These are phyloP conservation scores for Wickerhamiella musiphila DNA, from an alignment of 805 yeast species.

Conservation along the genomic window DNA sequence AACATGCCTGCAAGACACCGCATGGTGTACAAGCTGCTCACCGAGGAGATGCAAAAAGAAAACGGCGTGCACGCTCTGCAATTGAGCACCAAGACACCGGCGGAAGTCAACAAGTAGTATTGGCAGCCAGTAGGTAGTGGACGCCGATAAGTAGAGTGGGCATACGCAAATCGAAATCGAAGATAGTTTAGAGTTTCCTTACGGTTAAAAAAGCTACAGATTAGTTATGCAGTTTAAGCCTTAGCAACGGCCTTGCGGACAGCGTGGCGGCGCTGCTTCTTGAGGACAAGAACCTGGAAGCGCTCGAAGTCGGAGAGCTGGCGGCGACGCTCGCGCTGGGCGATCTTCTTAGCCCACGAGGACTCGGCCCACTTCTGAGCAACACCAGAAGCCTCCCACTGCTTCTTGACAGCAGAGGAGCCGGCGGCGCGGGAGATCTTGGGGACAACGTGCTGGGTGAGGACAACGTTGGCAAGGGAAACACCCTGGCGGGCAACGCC, in stretches of 20 bases:
- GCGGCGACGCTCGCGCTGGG: conserved; percentile 85
- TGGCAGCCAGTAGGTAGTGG: too few relatives aligned
- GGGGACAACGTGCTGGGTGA: conserved; percentile 80
- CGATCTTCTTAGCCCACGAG: conserved; percentile 96
- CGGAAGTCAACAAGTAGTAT: conserved; percentile 28
- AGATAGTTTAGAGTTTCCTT: background rate
- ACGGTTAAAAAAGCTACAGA: background rate
- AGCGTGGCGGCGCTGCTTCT: conserved; percentile 92
- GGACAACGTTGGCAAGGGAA: conserved; percentile 69
- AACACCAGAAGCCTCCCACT: conserved; percentile 82
- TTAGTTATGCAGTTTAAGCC: conserved; percentile 31
- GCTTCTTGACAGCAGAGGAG: conserved; percentile 70
- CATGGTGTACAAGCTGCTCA: conserved; percentile 45
- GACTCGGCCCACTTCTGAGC: conserved; percentile 83
- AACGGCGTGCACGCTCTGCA: conserved; percentile 81
- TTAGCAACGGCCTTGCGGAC: conserved; percentile 93
- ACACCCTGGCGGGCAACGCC: conserved; percentile 86
- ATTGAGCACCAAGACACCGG: conserved; percentile 59
- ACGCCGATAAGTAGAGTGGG: background rate
- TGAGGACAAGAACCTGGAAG: conserved; percentile 95
- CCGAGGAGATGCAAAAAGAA: conserved; percentile 45
- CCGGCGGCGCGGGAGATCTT: conserved; percentile 89
- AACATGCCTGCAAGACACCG: conserved; percentile 63
- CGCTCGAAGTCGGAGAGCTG: conserved; percentile 94
- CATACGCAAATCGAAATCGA: background rate